Evolutionary conservation across 192 early-diverging fungal species (phyloP), one percentile per base, ranked within the genome.

Genomic region (Phlyctochytrium arcticum): DNA sequence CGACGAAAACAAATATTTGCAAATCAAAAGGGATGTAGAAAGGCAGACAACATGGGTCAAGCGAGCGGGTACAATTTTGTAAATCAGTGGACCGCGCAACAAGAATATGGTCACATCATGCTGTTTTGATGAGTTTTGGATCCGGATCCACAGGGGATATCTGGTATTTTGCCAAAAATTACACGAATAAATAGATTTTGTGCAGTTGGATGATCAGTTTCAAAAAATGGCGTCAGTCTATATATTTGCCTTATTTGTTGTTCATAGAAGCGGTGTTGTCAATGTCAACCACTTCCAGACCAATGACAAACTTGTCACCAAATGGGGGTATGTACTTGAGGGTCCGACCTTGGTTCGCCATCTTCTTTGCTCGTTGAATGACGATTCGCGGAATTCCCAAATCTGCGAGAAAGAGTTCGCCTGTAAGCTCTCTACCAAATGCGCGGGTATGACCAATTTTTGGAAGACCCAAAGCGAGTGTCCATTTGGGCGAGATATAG

Each of bases 361-460:
- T 29, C 36, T 54, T 53, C 48, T 69, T 80, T 8, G 79, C 72
- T 34, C 78, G 79, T 51, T 84, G 79, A 74, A 86, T 89, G 21
- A 84, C 76, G 4, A 73, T 53, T 10, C 76, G 60, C 0, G 89
- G 88, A 29, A 92, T 85, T 2, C 89, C 89, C 29, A 91, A 76
- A 67, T 92, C 91, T 6, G 88, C 88, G 48, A 92, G 62, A 60
- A 90, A 87, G 56, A 92, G 60, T 53, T 89, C 89, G 30, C 89
- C 91, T 7, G 81, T 78, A 1, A 82, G 73, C 36, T 77, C 71
- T 33, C 81, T 69, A 2, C 80, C 77, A n/a, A n/a, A n/a, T 4
- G 67, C 36, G 19, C 62, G 65, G 9, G 71, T 65, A 53, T 86
- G 85, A 4, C 86, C 87, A 21, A 73, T 72, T 62, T 84, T 86